Evolutionary conservation across 179 eudicot genomes (phyloP), one percentile per base, ranked within the genome.

Genomic region (Vitellaria paradoxa): DNA sequence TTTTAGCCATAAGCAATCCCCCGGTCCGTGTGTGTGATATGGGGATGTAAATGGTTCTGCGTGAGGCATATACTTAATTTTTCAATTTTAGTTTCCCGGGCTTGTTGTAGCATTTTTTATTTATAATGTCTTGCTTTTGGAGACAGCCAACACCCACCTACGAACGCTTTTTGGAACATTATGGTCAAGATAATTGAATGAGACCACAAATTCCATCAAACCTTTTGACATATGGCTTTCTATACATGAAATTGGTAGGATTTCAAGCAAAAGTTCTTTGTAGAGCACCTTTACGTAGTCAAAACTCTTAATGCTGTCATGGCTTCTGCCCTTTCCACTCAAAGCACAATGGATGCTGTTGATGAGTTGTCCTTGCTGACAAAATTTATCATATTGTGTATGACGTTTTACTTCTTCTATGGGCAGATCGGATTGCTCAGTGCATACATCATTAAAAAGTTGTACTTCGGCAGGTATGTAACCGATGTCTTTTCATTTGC

Each of bases 381-480:
- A 20, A 15, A 57, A 61, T 9, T 7, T 10, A 7, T 1, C 65
- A 49, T 64, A 15, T 52, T 77, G 50, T 2, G 46, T 75, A 23
- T 53, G 2, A 64, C 9, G 2, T 63, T 76, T 66, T 15, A 2
- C 65, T 47, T 37, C 6, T 76, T 60, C 37, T 50, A 49, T 40
- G 71, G 74, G 82, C 89, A 91, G 96, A 76, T 87, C 73, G 96
- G 96, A 62, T 75, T 91, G 85, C 78, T 88, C 1, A 76, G 93
- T 82, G 90, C 96, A 46, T 91, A 70, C 84, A 77, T 82, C 53
- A 87, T 86, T 20, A 87, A 82, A 72, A 88, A 85, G 75, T 70
- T 91, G 75, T 83, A 84, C 77, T 79, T 86, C 79, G 90, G 88
- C 75, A 85, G 91, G 93, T 96, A 82, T 53, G 72, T 49, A 24